Conservation (phyloP, 2,329 filamentous ascomycete genomes). For the Fusarium nisikadoi region DNA sequence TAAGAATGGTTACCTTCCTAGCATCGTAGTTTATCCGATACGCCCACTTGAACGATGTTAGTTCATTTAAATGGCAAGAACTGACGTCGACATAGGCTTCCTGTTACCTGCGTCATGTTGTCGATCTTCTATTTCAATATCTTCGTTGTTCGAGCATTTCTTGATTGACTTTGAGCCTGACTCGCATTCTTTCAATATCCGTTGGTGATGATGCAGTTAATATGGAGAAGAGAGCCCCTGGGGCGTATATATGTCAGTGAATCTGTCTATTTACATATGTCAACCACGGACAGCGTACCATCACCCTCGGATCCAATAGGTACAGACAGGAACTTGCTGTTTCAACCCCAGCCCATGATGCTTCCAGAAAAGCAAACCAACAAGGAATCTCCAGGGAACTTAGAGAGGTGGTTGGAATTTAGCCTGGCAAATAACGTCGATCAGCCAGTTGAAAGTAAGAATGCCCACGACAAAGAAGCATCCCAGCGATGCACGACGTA, state of each 20-base stretch:
- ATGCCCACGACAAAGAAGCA: neutral
- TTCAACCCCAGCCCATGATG: neutral
- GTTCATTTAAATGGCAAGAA: neutral
- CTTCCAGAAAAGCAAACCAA: conserved; percentile 21
- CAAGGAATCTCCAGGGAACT: neutral
- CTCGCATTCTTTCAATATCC: conserved; percentile 11
- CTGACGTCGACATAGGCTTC: conserved; percentile 10
- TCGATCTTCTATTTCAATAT: neutral
- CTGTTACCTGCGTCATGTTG: neutral
- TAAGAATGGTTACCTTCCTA: neutral
- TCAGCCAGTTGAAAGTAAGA: conserved; percentile 1
- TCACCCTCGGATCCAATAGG: neutral
- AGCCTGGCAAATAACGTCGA: conserved; percentile 5
- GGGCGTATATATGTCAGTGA: conserved; percentile 10
- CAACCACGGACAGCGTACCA: conserved; percentile 23
- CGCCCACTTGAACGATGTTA: neutral
- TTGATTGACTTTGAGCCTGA: conserved; percentile 7
- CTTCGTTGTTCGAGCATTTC: neutral
- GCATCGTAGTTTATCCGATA: neutral
- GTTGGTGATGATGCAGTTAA: conserved; percentile 6
- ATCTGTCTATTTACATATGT: conserved; percentile 15
- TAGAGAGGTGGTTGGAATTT: neutral
- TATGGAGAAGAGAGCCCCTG: neutral
- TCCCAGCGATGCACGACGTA: conserved; percentile 2
- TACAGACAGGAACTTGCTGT: neutral